A percentile compares a stretch with the other conserved stretches of the same genome.
Evolutionary conservation across 169 alveolate genomes (phyloP).

Genomic region (Cryptosporidium parvum): DNA sequence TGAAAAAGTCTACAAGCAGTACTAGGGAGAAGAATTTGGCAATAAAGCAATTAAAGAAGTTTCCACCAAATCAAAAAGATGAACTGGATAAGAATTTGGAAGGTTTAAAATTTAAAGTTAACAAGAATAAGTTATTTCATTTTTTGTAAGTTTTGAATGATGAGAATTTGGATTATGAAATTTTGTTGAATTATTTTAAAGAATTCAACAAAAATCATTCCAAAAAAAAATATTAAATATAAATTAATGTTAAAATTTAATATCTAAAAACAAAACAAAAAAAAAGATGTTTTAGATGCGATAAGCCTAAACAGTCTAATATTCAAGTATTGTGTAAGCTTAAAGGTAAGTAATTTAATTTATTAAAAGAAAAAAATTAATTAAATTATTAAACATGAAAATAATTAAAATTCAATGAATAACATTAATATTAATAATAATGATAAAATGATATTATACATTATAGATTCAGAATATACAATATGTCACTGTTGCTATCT

Average conservation of each 20-base stretch:
- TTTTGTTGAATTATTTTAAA: too few relatives aligned
- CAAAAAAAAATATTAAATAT: not conserved
- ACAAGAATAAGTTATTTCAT: slow-evolving; percentile 26
- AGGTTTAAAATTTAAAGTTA: slow-evolving; percentile 18
- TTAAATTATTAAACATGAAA: not conserved
- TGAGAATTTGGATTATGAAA: not conserved
- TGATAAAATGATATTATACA: not conserved
- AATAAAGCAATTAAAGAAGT: slow-evolving; percentile 63
- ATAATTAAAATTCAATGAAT: not conserved
- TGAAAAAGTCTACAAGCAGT: slow-evolving; percentile 47
- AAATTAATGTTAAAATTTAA: not conserved
- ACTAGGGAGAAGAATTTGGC: slow-evolving; percentile 70
- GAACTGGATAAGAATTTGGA: slow-evolving; percentile 50
- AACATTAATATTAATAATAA: not conserved
- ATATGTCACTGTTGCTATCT: slow-evolving; percentile 69
- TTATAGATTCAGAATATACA: slow-evolving; percentile 26
- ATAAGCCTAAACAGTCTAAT: slow-evolving; percentile 72
- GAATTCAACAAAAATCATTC: too few relatives aligned
- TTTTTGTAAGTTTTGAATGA: slow-evolving; percentile 40
- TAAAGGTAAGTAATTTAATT: slow-evolving; percentile 41
- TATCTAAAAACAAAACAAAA: not conserved
- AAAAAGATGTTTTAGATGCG: slow-evolving; percentile 61
- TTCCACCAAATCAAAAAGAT: slow-evolving; percentile 47
- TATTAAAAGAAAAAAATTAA: not conserved
- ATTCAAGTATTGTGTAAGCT: slow-evolving; percentile 49